Conservation (phyloP, 148 eudicot species). For the Euryodendron excelsum region DNA sequence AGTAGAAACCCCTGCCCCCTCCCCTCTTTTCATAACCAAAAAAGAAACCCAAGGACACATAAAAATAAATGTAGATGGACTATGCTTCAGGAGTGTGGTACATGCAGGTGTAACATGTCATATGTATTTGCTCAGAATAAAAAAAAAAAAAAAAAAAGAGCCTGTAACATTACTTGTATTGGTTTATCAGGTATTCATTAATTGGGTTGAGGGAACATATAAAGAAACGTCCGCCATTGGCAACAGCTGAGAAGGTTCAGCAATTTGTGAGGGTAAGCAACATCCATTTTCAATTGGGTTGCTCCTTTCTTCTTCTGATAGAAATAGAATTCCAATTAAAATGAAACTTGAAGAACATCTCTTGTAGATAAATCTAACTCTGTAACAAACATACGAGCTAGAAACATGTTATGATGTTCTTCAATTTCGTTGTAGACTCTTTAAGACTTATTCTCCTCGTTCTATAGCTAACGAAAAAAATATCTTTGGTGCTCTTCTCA, state of each 20-base stretch:
- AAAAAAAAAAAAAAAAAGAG: too few species aligned
- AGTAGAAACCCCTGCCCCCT: too few species aligned
- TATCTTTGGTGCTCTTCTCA: neutral
- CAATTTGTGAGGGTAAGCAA: conserved; percentile 80
- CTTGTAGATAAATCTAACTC: neutral
- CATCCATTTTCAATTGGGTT: conserved; percentile 1
- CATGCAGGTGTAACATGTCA: neutral
- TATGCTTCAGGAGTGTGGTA: neutral
- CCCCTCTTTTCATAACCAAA: too few species aligned
- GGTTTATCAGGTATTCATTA: conserved; percentile 68
- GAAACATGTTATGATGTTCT: neutral
- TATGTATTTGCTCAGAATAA: neutral
- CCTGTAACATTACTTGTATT: neutral
- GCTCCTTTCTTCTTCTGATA: neutral
- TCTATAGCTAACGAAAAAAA: neutral
- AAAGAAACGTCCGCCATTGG: conserved; percentile 95
- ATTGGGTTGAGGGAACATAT: conserved; percentile 87
- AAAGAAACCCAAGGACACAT: too few species aligned
- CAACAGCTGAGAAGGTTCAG: conserved; percentile 96
- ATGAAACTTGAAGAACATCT: neutral
- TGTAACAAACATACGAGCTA: neutral
- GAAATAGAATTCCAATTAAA: neutral
- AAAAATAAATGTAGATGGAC: too few species aligned
- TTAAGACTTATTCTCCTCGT: neutral
- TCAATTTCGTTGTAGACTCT: neutral